Evolutionary conservation across 371 early-diverging fungal genomes (phyloP).

Genomic region (Funneliformis caledonium): DNA sequence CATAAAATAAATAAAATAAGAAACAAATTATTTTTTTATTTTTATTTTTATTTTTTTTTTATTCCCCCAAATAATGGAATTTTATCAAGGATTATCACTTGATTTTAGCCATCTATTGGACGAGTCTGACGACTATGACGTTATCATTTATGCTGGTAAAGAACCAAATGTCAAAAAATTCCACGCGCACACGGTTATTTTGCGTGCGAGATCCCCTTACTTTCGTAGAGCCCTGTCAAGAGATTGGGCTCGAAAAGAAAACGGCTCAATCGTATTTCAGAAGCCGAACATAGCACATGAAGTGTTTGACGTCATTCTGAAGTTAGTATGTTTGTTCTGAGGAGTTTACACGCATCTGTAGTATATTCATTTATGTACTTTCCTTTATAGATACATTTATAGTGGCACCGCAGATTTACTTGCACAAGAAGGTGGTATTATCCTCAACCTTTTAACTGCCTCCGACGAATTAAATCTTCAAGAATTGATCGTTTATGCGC

Average conservation of each 20-base stretch:
- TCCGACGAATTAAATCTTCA: constrained; percentile 32
- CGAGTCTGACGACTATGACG: constrained; percentile 31
- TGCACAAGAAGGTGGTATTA: constrained; percentile 19
- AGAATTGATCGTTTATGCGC: constrained; percentile 33
- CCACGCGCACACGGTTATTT: constrained; percentile 32
- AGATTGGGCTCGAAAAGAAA: constrained; percentile 37
- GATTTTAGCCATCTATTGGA: constrained; percentile 29
- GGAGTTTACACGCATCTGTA: neutral
- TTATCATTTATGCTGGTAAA: constrained; percentile 35
- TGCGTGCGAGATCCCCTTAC: constrained; percentile 36
- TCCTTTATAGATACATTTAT: constrained; percentile 26
- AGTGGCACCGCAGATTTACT: constrained; percentile 14
- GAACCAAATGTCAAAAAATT: constrained; percentile 32
- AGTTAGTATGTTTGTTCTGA: constrained; percentile 7
- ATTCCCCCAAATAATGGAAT: constrained; percentile 3
- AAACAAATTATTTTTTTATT: too few species aligned
- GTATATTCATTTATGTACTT: neutral
- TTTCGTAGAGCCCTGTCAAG: constrained; percentile 36
- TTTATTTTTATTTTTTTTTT: too few species aligned
- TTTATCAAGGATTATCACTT: constrained; percentile 15
- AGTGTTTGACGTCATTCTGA: constrained; percentile 28
- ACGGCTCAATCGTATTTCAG: constrained; percentile 27
- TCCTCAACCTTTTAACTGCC: constrained; percentile 29
- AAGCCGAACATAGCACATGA: constrained; percentile 32
- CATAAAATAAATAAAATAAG: too few species aligned